Base-by-base conservation (phyloP, 768 basidiomycete species). In the Tricholoma sp. region DNA sequence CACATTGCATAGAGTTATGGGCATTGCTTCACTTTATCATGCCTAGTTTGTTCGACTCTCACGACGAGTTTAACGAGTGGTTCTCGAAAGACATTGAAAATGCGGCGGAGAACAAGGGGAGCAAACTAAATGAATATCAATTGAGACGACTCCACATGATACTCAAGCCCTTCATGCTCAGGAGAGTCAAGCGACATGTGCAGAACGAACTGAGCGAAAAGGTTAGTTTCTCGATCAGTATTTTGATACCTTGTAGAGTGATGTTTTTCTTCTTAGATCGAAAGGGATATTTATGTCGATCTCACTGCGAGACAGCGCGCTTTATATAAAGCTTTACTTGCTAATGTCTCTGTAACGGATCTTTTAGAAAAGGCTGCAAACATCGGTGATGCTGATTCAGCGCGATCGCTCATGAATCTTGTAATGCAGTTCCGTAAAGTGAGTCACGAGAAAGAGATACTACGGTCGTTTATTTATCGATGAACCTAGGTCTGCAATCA, bases 361-460 rank as follows among this genome's bases (percentile, higher is more conserved):
- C 83, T 99, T 34, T 77, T 99, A 50, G 89, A 89, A 63, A 95
- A 97, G 70, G 95, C 97, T 9, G 86, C 91, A 3, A 91, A 91
- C 61, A 84, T 93, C 57, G 90, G 93, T 13, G 93, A 96, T 63
- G 90, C 85, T 6, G 91, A 94, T 61, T 92, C 91, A 31, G 93
- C 94, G 52, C 86, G 93, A 53, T 92, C 94, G 6, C 76, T 99
- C 58, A 98, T 98, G 96, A 99, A 98, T 71, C 81, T 99, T 58
- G 97, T 99, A 59, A 99, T 99, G 97, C 97, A 99, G 70, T 98
- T 98, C 79, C 87, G 97, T 62, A 99, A 99, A 79, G 93, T 91
- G 54, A 28, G 72, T 56, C 20, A 8, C 10, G 28, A 31, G 29
- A 49, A 31, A 4, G 47, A 32, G 47, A 32, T 49, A 12, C 31